phyloP scores from a whole-genome alignment of 768 basidiomycete species.

The Suillus paluster region DNA sequence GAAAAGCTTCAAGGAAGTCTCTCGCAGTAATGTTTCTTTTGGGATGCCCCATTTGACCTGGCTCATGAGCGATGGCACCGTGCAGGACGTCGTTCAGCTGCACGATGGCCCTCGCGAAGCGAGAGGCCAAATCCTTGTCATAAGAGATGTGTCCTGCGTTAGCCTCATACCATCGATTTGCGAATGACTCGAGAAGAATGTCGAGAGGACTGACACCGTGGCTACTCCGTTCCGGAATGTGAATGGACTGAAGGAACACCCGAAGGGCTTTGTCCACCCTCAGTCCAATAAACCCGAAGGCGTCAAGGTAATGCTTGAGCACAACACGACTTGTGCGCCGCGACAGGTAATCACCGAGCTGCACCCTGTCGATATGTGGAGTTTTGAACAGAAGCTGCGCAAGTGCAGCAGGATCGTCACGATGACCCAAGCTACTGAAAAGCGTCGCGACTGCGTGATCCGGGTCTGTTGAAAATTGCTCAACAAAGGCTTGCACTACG shows the following conservation, averaged over 20 bases:
- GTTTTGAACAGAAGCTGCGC: conserved; percentile 83
- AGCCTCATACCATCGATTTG: conserved; percentile 88
- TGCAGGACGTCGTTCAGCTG: conserved; percentile 91
- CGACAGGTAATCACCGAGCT: conserved; percentile 84
- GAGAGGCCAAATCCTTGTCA: conserved; percentile 79
- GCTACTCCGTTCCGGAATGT: conserved; percentile 53
- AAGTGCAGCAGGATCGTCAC: conserved; percentile 74
- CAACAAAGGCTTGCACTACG: conserved; percentile 71
- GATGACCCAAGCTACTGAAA: conserved; percentile 59
- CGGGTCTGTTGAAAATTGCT: conserved; percentile 82
- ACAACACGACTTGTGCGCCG: conserved; percentile 73
- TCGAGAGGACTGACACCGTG: conserved; percentile 43
- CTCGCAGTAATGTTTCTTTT: conserved; percentile 66
- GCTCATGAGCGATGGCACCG: conserved; percentile 65
- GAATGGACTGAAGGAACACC: conserved; percentile 83
- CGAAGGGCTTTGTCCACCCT: conserved; percentile 90
- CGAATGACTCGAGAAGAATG: conserved; percentile 81
- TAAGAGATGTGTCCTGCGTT: conserved; percentile 80
- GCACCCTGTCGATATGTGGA: conserved; percentile 79
- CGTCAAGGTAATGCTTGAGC: conserved; percentile 83
- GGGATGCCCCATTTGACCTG: conserved; percentile 57
- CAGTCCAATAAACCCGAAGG: conserved; percentile 83
- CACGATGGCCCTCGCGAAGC: conserved; percentile 79
- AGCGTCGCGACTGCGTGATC: conserved; percentile 76
- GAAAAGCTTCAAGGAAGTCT: conserved; percentile 86